Percentiles rank a stretch among this genome's conserved stretches.
phyloP scores from a whole-genome alignment of 768 basidiomycete genomes.

The Tubosaeta sp. region DNA sequence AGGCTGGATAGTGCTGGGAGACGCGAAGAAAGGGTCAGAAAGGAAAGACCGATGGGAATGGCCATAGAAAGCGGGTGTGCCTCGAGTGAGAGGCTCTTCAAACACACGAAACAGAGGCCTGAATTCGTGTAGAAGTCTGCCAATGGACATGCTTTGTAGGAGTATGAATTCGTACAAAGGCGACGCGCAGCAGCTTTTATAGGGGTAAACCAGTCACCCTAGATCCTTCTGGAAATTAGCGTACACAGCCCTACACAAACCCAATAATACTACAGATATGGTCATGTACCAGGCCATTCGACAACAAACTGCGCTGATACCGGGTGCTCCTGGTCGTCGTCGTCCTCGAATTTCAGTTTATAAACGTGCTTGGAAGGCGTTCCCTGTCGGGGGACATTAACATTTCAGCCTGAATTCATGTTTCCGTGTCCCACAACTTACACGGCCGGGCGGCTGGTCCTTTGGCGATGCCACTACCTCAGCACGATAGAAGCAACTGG shows the following conservation, averaged over 20 bases:
- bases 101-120: conserved; percentile 73
- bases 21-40: conserved; percentile 47
- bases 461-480: conserved; percentile 71
- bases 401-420: conserved; percentile 6
- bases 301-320: conserved; percentile 80
- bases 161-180: too few species aligned
- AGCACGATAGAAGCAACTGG: conserved; percentile 86
- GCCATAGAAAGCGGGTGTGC: conserved; percentile 18
- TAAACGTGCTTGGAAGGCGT: conserved; percentile 54
- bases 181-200: conserved; percentile 1
- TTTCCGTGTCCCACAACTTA: conserved; percentile 22
- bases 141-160: conserved; percentile 51
- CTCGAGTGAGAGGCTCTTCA: conserved; percentile 59
- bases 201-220: conserved; percentile 6
- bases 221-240: conserved; percentile 11
- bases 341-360: conserved; percentile 84
- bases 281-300: conserved; percentile 58
- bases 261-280: background rate
- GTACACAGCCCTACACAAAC: background rate
- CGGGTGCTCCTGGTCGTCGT: conserved; percentile 76
- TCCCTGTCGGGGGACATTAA: conserved; percentile 13
- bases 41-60: conserved; percentile 37
- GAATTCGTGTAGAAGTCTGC: conserved; percentile 65
- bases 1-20: conserved; percentile 38
- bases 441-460: conserved; percentile 36